These are phyloP conservation scores for Lentinula novae-zelandiae DNA, from an alignment of 1,284 basidiomycete genomes.

Conservation along the genomic window DNA sequence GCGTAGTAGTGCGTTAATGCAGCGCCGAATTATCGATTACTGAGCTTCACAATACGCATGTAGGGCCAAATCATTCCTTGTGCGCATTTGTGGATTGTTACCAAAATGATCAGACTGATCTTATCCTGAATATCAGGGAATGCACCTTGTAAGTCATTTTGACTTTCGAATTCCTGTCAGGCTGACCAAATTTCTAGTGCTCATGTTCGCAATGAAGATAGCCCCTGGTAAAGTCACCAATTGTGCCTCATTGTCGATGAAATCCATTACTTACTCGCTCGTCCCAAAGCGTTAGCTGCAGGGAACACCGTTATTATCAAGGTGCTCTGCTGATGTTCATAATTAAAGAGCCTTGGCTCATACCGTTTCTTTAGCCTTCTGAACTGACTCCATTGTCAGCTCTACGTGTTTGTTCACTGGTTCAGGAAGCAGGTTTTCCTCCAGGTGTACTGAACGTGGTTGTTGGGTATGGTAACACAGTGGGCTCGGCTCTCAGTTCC, in stretches of 20 bases:
- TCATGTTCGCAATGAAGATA: slow-evolving; percentile 75
- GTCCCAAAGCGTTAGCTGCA: slow-evolving; percentile 41
- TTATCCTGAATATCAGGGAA: neutral
- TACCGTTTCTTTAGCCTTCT: slow-evolving; percentile 49
- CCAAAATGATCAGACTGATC: slow-evolving; percentile 43
- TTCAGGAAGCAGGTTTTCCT: slow-evolving; percentile 55
- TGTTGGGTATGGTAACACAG: slow-evolving; percentile 64
- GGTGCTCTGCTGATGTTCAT: slow-evolving; percentile 16
- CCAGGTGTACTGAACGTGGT: slow-evolving; percentile 68
- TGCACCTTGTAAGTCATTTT: neutral
- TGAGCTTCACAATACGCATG: neutral
- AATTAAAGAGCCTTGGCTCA: neutral
- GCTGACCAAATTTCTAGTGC: slow-evolving; percentile 35
- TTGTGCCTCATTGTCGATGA: neutral
- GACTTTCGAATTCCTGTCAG: neutral
- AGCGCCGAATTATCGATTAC: neutral
- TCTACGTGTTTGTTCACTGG: slow-evolving; percentile 44
- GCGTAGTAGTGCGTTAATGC: slow-evolving; percentile 52
- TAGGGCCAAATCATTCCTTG: slow-evolving; percentile 44
- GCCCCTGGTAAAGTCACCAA: slow-evolving; percentile 47
- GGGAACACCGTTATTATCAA: slow-evolving; percentile 82
- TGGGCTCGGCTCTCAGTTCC: slow-evolving; percentile 53
- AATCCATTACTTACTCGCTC: neutral
- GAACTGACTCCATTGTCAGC: slow-evolving; percentile 87
- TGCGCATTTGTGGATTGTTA: neutral